These are phyloP conservation scores for Xylariaceae sp. DNA, from an alignment of 2,329 filamentous ascomycete genomes.

Conservation along the genomic window DNA sequence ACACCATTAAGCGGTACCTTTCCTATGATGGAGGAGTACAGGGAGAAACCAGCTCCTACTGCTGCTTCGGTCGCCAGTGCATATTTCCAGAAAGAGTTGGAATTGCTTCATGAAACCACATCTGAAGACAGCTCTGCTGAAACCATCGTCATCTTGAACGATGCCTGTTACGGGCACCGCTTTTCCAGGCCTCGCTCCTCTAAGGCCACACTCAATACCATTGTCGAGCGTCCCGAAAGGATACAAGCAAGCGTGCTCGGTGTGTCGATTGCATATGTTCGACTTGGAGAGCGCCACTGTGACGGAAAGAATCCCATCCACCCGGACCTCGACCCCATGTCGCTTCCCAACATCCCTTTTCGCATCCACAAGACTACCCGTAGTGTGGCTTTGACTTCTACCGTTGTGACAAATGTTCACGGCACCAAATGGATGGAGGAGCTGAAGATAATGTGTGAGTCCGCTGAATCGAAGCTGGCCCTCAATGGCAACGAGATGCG, in stretches of 20 bases:
- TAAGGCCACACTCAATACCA: conserved; percentile 70
- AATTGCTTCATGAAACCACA: conserved; percentile 55
- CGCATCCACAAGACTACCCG: conserved; percentile 81
- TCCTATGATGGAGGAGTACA: conserved; percentile 37
- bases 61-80: conserved; percentile 63
- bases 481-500: conserved; percentile 76
- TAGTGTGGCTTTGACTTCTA: conserved; percentile 69
- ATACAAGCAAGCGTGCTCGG: conserved; percentile 83
- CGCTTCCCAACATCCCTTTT: conserved; percentile 71
- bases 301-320: conserved; percentile 70
- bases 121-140: conserved; percentile 50
- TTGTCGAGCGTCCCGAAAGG: conserved; percentile 92
- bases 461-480: conserved; percentile 77
- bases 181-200: conserved; percentile 82
- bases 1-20: conserved; percentile 39
- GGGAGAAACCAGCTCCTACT: conserved; percentile 47
- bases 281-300: conserved; percentile 79
- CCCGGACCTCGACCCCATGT: conserved; percentile 58
- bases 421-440: conserved; percentile 93
- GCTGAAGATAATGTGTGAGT: conserved; percentile 79
- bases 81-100: conserved; percentile 72
- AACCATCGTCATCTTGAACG: conserved; percentile 84
- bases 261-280: conserved; percentile 83
- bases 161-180: conserved; percentile 92
- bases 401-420: conserved; percentile 87